Conservation (phyloP, 1,139 yeast species). For the Saccharomyces hybrid region DNA sequence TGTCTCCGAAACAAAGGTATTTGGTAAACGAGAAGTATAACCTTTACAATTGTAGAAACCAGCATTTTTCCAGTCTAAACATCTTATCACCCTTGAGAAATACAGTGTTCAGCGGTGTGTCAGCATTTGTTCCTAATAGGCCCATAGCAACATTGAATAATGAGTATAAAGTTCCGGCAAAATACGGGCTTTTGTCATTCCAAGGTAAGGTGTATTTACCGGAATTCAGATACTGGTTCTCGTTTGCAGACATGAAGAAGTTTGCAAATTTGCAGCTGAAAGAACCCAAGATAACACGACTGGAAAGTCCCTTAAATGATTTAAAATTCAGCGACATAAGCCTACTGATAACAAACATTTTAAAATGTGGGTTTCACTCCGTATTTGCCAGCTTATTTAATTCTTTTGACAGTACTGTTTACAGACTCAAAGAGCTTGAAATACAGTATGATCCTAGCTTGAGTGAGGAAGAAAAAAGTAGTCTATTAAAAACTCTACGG, state of each 20-base stretch:
- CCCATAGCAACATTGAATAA: constrained; percentile 36
- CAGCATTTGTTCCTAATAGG: constrained; percentile 41
- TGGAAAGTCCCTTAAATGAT: constrained; percentile 13
- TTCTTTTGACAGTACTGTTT: constrained; percentile 19
- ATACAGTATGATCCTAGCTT: constrained; percentile 15
- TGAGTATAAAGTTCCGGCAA: constrained; percentile 33
- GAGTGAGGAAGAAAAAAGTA: constrained; percentile 11
- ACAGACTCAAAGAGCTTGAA: constrained; percentile 26
- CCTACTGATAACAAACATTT: constrained; percentile 15
- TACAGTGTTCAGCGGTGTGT: constrained; percentile 47
- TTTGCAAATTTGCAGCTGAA: constrained; percentile 14
- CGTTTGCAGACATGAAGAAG: constrained; percentile 11
- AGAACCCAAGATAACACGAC: constrained; percentile 8
- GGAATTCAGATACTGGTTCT: constrained; percentile 25
- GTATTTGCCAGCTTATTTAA: constrained; percentile 15
- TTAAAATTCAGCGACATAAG: constrained; percentile 16
- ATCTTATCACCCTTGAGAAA: constrained; percentile 41
- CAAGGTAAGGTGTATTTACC: constrained; percentile 24
- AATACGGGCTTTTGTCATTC: constrained; percentile 22
- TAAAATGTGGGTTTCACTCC: constrained; percentile 10
- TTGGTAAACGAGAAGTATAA: constrained; percentile 20
- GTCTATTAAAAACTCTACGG: constrained; percentile 12
- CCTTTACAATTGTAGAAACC: constrained; percentile 46
- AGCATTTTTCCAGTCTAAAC: constrained; percentile 41
- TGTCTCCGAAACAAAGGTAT: constrained; percentile 20